phyloP scores from a whole-genome alignment of 2,329 filamentous ascomycete species.

The Diaporthe humulicola region DNA sequence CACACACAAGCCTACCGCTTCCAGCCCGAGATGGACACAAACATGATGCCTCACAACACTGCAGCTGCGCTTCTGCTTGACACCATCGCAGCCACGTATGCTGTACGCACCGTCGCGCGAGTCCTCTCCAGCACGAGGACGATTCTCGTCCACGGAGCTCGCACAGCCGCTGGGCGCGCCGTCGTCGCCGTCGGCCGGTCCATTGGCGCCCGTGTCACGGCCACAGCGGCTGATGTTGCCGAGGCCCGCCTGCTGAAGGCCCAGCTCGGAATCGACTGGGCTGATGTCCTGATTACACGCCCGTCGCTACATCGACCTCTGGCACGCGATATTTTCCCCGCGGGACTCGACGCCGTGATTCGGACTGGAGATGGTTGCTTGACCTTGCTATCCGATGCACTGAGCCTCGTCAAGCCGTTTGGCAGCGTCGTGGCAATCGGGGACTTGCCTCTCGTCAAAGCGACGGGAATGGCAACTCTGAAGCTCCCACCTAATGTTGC shows the following conservation, averaged over 20 bases:
- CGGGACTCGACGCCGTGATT: conserved; percentile 1
- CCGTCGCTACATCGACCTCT: background rate
- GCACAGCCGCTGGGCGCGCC: background rate
- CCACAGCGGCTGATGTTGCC: background rate
- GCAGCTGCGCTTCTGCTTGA: background rate
- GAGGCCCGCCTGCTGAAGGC: background rate
- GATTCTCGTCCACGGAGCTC: background rate
- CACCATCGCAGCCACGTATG: background rate
- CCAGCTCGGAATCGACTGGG: background rate
- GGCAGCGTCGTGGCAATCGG: background rate
- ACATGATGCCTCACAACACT: background rate
- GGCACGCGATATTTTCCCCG: background rate
- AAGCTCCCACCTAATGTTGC: conserved; percentile 10
- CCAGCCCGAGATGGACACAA: background rate
- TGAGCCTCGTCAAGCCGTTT: background rate
- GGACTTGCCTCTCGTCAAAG: background rate
- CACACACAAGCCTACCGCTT: background rate
- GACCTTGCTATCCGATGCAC: background rate
- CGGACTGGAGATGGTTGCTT: background rate
- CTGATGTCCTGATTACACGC: background rate
- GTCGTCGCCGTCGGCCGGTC: background rate
- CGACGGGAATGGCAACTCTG: background rate
- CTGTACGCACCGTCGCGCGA: background rate
- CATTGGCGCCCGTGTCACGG: background rate
- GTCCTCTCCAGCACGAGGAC: background rate